Evolutionary conservation across 2,329 filamentous ascomycete species (phyloP), one percentile per base, ranked within the genome.

Genomic region (Fusarium sp.): DNA sequence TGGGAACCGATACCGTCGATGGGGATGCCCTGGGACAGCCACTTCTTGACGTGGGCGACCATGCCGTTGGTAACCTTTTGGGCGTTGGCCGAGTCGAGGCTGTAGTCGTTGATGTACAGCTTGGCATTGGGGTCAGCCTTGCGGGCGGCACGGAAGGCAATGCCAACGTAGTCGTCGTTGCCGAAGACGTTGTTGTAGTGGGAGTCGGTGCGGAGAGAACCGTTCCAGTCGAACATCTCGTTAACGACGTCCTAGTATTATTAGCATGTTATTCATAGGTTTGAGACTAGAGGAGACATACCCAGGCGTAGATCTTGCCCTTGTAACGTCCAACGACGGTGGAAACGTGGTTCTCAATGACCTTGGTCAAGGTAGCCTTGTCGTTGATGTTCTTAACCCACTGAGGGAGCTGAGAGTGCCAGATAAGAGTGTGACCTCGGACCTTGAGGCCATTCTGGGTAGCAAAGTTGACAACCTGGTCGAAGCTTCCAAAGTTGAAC

Each of bases 31-130:
- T 84, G 85, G 0, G 84, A 84, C 53, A 89, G 74, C 90, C 90
- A 92, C 77, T 89, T 86, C 76, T 87, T 87, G 73, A 93, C 91
- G 74, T 89, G 82, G 42, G 77, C 78, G 7, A 87, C 83, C 83
- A 91, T 88, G 49, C 84, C 85, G 4, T 35, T 37, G 26, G 73
- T 81, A 75, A 92, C 88, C 83, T 94, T 93, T 71, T 85, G 81
- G 75, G 86, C 86, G 69, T 73, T 85, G 27, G 89, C 85, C 53
- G 80, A 83, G 81, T 92, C 91, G 56, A 92, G 86, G 82, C 91
- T 92, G 81, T 86, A 89, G 79, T 94, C 91, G 81, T 94, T 94
- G 82, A 93, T 92, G 83, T 92, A 94, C 44, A 94, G 84, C 81
- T 91, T 91, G 8, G 89, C 90, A 64, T 81, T 76, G 7, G 91